A percentile compares a stretch with the other conserved stretches of the same genome.
Evolutionary conservation across 805 yeast genomes (phyloP).

Genomic region (Ogataea saltuana): DNA sequence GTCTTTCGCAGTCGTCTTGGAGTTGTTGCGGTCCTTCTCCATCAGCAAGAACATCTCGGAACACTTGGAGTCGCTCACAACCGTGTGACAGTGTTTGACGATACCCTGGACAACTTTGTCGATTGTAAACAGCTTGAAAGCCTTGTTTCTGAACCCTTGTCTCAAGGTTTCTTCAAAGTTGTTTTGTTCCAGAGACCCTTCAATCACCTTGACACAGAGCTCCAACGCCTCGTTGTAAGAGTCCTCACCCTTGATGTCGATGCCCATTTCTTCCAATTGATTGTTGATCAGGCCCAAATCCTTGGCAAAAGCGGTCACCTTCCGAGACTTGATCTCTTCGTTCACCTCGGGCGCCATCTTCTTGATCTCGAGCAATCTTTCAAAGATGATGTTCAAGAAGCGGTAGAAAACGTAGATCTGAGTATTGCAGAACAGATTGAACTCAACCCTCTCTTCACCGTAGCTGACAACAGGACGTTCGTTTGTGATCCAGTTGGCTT

Average conservation of each 20-base stretch:
- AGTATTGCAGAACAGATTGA: conserved; percentile 84
- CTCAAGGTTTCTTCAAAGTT: conserved; percentile 95
- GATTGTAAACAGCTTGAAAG: conserved; percentile 87
- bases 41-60: conserved; percentile 78
- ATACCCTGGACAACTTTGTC: conserved; percentile 87
- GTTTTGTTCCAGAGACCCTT: conserved; percentile 89
- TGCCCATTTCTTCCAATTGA: conserved; percentile 78
- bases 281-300: conserved; percentile 81
- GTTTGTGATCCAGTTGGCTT: conserved; percentile 37
- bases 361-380: conserved; percentile 78
- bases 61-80: conserved; percentile 76
- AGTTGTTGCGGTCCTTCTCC: conserved; percentile 72
- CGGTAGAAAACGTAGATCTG: conserved; percentile 89
- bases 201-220: conserved; percentile 74
- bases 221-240: conserved; percentile 78
- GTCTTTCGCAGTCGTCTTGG: conserved; percentile 72
- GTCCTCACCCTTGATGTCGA: conserved; percentile 65
- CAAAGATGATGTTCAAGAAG: conserved; percentile 76
- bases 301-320: conserved; percentile 74
- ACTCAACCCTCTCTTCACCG: conserved; percentile 50
- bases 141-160: conserved; percentile 91
- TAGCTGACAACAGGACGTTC: conserved; percentile 26
- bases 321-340: conserved; percentile 66
- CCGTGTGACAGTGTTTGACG: conserved; percentile 83
- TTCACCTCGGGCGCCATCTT: conserved; percentile 65